Evolutionary conservation across 805 yeast genomes (phyloP), one percentile per base, ranked within the genome.

Genomic region (Saccharomycopsis lassenensis): DNA sequence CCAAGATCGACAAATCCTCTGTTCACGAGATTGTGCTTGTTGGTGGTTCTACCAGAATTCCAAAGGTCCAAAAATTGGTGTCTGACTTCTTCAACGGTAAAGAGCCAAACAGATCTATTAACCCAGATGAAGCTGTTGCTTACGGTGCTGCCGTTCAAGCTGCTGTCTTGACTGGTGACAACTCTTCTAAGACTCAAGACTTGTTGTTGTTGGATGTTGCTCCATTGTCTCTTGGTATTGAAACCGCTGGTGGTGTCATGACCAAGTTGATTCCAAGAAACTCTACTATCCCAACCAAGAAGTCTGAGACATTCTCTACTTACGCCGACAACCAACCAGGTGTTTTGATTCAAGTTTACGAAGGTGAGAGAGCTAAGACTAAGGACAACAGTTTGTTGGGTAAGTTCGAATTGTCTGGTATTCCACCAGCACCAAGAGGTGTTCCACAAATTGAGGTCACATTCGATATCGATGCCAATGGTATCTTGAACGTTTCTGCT

Each of bases 231-330:
- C 65, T 89, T 56, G 98, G 98, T 80, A 89, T 89, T 66, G 97
- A 89, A 74, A 89, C 96, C 56, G 95, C 96, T 62, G 97, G 98
- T 77, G 97, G 97, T 80, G 91, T 87, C 67, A 87, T 89, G 95
- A 87, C 97, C 66, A 85, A 85, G 70, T 82, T 89, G 69, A 89
- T 89, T 56, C 95, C 95, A 70, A 82, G 98, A 75, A 89, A 89
- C 82, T 81, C 96, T 44, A 87, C 97, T 47, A 86, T 89, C 54
- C 98, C 98, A 69, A 83, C 95, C 62, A 89, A 87, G 80, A 89
- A 89, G 73, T 86, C 96, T 39, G 95, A 87, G 74, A 78, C 79
- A 51, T 89, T 89, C 86, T 86, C 96, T 48, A 89, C 98, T 54
- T 85, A 84, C 64, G 91, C 95, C 56, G 97, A 89, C 67, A 87